Evolutionary conservation across 352 stramenopile genomes (phyloP).

Genomic region (Phytophthora ohioensis): DNA sequence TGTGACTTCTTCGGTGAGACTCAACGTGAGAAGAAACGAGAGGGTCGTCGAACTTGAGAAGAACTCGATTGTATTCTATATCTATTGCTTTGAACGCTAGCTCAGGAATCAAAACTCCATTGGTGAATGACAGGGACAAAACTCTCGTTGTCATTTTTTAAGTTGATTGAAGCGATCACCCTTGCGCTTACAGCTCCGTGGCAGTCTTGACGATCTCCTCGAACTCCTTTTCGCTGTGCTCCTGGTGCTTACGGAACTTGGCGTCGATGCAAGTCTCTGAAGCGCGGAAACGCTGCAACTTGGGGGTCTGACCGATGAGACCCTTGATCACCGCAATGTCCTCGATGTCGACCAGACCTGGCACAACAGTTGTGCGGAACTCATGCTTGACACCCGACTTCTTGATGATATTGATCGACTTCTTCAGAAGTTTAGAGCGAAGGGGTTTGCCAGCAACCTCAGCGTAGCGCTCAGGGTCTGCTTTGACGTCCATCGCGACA

Average conservation of each 20-base stretch:
- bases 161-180: not conserved
- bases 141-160: not conserved
- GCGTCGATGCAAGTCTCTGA: constrained; percentile 39
- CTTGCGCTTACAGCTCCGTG: constrained; percentile 22
- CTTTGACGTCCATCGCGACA: constrained; percentile 44
- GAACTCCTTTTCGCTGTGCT: constrained; percentile 43
- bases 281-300: constrained; percentile 39
- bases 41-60: too few relatives aligned
- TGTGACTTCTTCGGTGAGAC: too few relatives aligned
- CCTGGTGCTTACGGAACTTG: constrained; percentile 31
- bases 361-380: constrained; percentile 43
- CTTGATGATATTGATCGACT: constrained; percentile 43
- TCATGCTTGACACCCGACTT: constrained; percentile 39
- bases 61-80: too few relatives aligned
- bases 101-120: too few relatives aligned
- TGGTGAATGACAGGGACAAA: too few relatives aligned
- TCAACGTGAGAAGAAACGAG: too few relatives aligned
- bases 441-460: constrained; percentile 38
- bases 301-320: constrained; percentile 27
- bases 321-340: constrained; percentile 40
- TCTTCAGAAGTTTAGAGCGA: constrained; percentile 37
- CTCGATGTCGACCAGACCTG: constrained; percentile 41
- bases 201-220: constrained; percentile 29
- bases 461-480: constrained; percentile 35
- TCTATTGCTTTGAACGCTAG: too few relatives aligned